A percentile compares a stretch with the other conserved stretches of the same genome.
Conservation (phyloP, 2,329 filamentous ascomycete species). For the Chrysoporthe cubensis region DNA sequence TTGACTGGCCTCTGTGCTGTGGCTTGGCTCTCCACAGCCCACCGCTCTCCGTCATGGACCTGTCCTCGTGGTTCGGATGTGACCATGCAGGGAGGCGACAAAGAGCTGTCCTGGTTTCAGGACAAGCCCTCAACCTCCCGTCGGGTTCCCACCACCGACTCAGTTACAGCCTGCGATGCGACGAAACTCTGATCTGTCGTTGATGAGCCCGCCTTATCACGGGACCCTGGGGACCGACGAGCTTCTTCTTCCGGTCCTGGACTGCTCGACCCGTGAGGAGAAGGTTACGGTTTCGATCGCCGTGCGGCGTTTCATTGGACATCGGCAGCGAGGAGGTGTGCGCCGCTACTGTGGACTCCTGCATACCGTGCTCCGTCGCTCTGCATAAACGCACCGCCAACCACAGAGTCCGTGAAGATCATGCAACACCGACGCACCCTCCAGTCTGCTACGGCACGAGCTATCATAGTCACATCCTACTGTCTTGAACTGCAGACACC, state of each 20-base stretch:
- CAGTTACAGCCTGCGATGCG: slow-evolving; percentile 5
- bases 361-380: slow-evolving; percentile 25
- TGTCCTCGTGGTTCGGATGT: slow-evolving; percentile 23
- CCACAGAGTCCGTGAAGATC: slow-evolving; percentile 16
- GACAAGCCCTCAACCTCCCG: slow-evolving; percentile 13
- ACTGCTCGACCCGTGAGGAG: slow-evolving; percentile 3
- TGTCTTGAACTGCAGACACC: background rate
- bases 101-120: slow-evolving; percentile 20
- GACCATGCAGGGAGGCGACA: slow-evolving; percentile 23
- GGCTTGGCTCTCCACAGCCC: background rate
- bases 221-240: slow-evolving; percentile 1
- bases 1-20: slow-evolving; percentile 2
- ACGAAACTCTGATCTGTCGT: slow-evolving; percentile 8
- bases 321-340: slow-evolving; percentile 8
- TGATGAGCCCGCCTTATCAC: background rate
- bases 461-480: background rate
- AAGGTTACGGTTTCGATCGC: slow-evolving; percentile 11
- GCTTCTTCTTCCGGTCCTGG: slow-evolving; percentile 16
- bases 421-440: slow-evolving; percentile 5
- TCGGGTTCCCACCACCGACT: background rate
- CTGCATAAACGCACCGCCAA: slow-evolving; percentile 24
- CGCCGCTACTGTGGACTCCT: slow-evolving; percentile 24
- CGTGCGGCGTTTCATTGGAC: slow-evolving; percentile 24
- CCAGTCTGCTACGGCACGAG: background rate
- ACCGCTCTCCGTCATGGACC: slow-evolving; percentile 8